phyloP scores from a whole-genome alignment of 805 yeast species.

The Candida taoyuanica region DNA sequence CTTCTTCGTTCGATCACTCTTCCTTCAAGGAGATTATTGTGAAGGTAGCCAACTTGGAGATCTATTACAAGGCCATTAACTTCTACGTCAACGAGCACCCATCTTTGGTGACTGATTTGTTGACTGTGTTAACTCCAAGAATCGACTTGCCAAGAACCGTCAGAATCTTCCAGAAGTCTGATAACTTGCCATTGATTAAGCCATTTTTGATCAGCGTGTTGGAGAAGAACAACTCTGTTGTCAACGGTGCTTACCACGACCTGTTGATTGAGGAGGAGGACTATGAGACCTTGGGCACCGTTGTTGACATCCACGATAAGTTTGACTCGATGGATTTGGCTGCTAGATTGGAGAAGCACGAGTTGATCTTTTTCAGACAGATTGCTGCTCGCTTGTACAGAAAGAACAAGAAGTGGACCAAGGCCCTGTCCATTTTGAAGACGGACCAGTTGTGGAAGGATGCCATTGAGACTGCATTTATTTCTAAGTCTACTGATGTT shows the following conservation, averaged over 20 bases:
- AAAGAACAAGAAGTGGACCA: slow-evolving; percentile 89
- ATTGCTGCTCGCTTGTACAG: slow-evolving; percentile 92
- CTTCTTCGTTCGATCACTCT: slow-evolving; percentile 87
- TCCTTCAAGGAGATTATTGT: slow-evolving; percentile 93
- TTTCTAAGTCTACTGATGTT: slow-evolving; percentile 71
- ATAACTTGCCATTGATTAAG: slow-evolving; percentile 92
- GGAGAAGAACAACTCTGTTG: slow-evolving; percentile 84
- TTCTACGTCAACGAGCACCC: slow-evolving; percentile 93
- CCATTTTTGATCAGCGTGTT: slow-evolving; percentile 91
- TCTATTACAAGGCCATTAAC: slow-evolving; percentile 94
- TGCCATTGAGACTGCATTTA: slow-evolving; percentile 86
- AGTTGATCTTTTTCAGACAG: slow-evolving; percentile 87
- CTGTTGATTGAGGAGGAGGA: slow-evolving; percentile 95
- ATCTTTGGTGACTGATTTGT: slow-evolving; percentile 77
- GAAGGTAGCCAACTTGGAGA: slow-evolving; percentile 93
- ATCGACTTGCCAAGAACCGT: slow-evolving; percentile 93
- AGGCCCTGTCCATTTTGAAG: slow-evolving; percentile 84
- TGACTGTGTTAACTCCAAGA: slow-evolving; percentile 80
- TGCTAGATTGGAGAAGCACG: slow-evolving; percentile 86
- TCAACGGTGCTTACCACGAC: slow-evolving; percentile 93
- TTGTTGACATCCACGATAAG: slow-evolving; percentile 85
- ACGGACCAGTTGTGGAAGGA: slow-evolving; percentile 93
- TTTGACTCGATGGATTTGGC: slow-evolving; percentile 93
- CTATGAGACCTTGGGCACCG: slow-evolving; percentile 79
- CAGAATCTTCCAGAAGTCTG: slow-evolving; percentile 89